phyloP scores from a whole-genome alignment of 768 basidiomycete species.

The Sarcomyxa edulis region DNA sequence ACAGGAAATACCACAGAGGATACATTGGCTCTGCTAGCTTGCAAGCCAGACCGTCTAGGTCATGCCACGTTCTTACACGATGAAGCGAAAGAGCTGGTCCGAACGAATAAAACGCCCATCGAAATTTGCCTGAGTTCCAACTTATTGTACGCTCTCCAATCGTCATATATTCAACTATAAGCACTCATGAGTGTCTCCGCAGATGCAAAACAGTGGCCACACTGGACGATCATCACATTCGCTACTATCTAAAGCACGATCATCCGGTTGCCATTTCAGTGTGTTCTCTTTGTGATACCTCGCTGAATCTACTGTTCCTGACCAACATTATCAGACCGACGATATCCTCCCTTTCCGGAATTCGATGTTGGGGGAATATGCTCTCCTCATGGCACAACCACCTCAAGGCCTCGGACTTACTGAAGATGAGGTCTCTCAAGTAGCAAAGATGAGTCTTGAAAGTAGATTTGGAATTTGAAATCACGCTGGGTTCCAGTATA shows the following conservation, averaged over 20 bases:
- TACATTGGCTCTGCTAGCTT: conserved; percentile 54
- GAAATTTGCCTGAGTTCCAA: conserved; percentile 85
- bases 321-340: conserved; percentile 53
- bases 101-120: conserved; percentile 49
- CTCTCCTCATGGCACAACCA: conserved; percentile 65
- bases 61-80: conserved; percentile 78
- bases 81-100: conserved; percentile 51
- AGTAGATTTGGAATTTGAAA: no score
- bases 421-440: conserved; percentile 45
- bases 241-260: conserved; percentile 51
- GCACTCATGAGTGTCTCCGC: no score
- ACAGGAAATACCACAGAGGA: conserved; percentile 47
- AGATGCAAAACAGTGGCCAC: conserved; percentile 66
- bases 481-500: neutral
- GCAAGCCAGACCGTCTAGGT: conserved; percentile 62
- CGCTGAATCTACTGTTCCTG: neutral
- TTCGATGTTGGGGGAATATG: conserved; percentile 72
- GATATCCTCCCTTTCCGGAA: conserved; percentile 77
- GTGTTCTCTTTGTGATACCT: conserved; percentile 19
- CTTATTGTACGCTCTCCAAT: conserved; percentile 45
- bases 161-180: no score
- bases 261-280: conserved; percentile 81
- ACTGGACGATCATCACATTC: conserved; percentile 70
- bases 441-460: conserved; percentile 61
- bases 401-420: conserved; percentile 69